Base-by-base conservation (phyloP, 208 protist genomes). In the Sergeia podlipaevii region DNA sequence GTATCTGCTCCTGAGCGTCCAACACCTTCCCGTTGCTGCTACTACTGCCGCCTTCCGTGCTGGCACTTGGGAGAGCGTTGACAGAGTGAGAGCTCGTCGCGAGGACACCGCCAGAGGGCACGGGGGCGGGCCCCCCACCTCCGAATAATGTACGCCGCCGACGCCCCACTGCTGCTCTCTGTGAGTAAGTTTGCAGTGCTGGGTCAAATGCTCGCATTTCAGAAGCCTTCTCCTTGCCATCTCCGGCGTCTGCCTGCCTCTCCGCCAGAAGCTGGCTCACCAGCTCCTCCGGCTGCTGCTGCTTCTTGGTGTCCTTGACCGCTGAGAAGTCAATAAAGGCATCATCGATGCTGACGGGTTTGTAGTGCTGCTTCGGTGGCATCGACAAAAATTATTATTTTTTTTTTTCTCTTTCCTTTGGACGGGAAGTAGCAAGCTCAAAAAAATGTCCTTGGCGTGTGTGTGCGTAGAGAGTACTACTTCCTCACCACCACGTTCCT, bases 241-340 rank as follows among this genome's bases (percentile, higher is more conserved):
- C 13, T 11, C n/a, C 34, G n/a, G 13, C 34, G 11, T 38, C 34
- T 4, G 13, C 4, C 26, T n/a, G n/a, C n/a, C n/a, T n/a, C n/a
- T n/a, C n/a, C n/a, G n/a, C n/a, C n/a, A n/a, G n/a, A n/a, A n/a
- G 18, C 30, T 18, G 58, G 7, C n/a, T 13, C 7, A 20, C 4
- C 44, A 43, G 28, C 23, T 29, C 15, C 24, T 21, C 3, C 5
- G 4, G 18, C 11, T 21, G 44, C 5, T 42, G 45, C 33, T 38
- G 33, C 33, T 15, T n/a, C n/a, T 45, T 45, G n/a, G 7, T 6
- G 6, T 45, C 45, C 45, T 51, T 36, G 4, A 89, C 63, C 3
- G 33, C 24, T 3, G 85, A 88, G 56, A 89, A 92, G 68, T 92
- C 85, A 60, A 92, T 87, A 4, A 66, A 69, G 41, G 77, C 71